A percentile compares a stretch with the other conserved stretches of the same genome.
These are phyloP conservation scores for Diaporthe sp. DNA, from an alignment of 2,329 filamentous ascomycete genomes.

Conservation along the genomic window DNA sequence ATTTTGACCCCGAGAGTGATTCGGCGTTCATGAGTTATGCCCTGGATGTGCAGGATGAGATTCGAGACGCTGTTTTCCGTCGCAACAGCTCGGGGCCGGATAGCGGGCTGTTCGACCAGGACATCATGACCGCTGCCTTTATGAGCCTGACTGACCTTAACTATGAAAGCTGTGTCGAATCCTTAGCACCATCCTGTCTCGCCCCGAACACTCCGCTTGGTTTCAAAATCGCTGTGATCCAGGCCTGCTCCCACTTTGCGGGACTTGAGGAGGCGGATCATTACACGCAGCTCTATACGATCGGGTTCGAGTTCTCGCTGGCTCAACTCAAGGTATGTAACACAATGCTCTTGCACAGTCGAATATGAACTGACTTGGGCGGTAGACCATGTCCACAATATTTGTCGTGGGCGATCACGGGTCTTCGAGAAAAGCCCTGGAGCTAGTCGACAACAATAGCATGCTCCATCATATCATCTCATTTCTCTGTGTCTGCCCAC, in stretches of 20 bases:
- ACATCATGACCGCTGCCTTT: conserved; percentile 76
- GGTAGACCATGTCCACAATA: conserved; percentile 56
- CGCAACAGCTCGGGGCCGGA: conserved; percentile 63
- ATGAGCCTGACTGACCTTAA: conserved; percentile 75
- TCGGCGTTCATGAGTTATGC: conserved; percentile 76
- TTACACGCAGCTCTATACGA: conserved; percentile 69
- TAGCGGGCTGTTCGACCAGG: conserved; percentile 69
- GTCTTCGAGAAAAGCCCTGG: conserved; percentile 56
- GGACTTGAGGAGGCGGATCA: conserved; percentile 62
- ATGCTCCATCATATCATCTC: conserved; percentile 68
- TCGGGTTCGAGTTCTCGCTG: conserved; percentile 70
- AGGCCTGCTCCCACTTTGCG: conserved; percentile 74
- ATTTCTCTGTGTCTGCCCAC: conserved; percentile 69
- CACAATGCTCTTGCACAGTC: not conserved
- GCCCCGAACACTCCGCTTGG: conserved; percentile 67
- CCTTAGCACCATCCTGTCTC: conserved; percentile 70
- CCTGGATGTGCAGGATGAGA: conserved; percentile 78
- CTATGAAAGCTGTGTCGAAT: conserved; percentile 70
- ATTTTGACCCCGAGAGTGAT: conserved; percentile 75
- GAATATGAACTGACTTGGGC: conserved; percentile 14
- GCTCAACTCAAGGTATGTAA: conserved; percentile 67
- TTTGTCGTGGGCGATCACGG: conserved; percentile 56
- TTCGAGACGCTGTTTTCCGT: conserved; percentile 75
- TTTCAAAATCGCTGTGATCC: conserved; percentile 75
- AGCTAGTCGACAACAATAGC: conserved; percentile 55